These are phyloP conservation scores for Microdochium bolleyi DNA, from an alignment of 2,329 filamentous ascomycete genomes.

Conservation along the genomic window DNA sequence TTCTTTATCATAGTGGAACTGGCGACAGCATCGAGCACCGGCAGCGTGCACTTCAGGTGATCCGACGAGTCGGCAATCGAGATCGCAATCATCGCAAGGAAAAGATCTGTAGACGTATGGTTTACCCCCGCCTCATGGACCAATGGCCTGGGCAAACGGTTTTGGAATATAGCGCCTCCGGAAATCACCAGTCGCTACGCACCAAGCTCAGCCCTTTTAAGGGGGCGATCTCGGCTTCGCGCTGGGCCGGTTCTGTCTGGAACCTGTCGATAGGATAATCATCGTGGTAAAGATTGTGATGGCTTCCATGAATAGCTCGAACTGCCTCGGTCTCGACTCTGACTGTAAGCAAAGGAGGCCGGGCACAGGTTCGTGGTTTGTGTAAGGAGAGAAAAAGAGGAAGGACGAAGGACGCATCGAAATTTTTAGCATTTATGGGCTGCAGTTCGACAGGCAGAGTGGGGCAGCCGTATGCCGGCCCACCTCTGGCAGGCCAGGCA, in stretches of 20 bases:
- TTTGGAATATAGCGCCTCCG: conserved; percentile 78
- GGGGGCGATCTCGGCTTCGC: conserved; percentile 59
- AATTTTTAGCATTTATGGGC: conserved; percentile 9
- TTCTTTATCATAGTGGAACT: no score
- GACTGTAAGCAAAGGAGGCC: conserved; percentile 59
- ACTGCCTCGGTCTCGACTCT: conserved; percentile 76
- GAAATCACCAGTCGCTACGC: conserved; percentile 31
- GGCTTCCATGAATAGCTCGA: conserved; percentile 78
- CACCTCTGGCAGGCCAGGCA: background rate
- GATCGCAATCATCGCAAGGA: background rate
- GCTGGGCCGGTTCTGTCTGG: conserved; percentile 61
- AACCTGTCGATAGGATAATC: conserved; percentile 95
- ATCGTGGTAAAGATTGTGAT: conserved; percentile 58
- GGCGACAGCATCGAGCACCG: no score
- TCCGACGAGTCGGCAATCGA: no score
- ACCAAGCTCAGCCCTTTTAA: conserved; percentile 57
- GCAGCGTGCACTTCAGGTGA: no score
- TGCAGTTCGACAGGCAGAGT: conserved; percentile 5
- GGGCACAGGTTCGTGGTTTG: conserved; percentile 75
- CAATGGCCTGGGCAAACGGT: conserved; percentile 86
- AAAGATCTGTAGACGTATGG: conserved; percentile 46
- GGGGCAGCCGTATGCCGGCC: conserved; percentile 5
- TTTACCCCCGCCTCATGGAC: conserved; percentile 86
- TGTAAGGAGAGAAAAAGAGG: conserved; percentile 23
- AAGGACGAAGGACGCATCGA: conserved; percentile 23